Base-by-base conservation (phyloP, 2,329 filamentous ascomycete genomes). In the Sphaerulina musiva region DNA sequence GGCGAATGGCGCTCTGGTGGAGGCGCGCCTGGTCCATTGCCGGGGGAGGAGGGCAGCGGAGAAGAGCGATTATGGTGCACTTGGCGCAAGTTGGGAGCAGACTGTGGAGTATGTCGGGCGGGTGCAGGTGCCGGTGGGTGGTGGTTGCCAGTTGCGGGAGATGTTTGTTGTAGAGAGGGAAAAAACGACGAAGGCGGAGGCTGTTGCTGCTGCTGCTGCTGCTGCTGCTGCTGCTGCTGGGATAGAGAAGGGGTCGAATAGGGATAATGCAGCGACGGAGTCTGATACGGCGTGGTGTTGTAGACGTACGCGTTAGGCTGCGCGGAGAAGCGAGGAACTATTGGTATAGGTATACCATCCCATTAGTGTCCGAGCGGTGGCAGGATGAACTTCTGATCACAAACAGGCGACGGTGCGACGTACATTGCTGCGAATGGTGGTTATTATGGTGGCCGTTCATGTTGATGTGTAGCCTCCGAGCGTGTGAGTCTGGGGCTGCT, bases 11-110 rank as follows among this genome's bases (percentile, higher is more conserved):
- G 57, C 36, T 64, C 56, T 4, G 64, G 61, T 29, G 59, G 58
- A 14, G 66, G 61, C 14, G 64, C 64, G 29, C 65, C 61, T 29
- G 66, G 63, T 6, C 61, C 66, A 41, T 62, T 56, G 12, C 52
- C 59, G 26, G 59, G 56, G 4, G 58, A 53, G 10, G 51, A 53
- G 42, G 54, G 59, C 41, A 52, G 51, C 8, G 53, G 51, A 42
- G 53, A 46, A 42, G 54, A 34, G n/a, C 41, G 46, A 55, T 47
- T 53, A 29, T 17, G 14, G 46, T 41, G 31, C 51, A 40, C 42
- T 48, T 51, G 40, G 4, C 29, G n/a, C 41, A 32, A 38, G 46
- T 52, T 54, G 2, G 48, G 29, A 14, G 58, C 58, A 38, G 46
- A 51, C 20, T 58, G 60, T 26, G 50, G 54, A 44, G 41, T 6